Evolutionary conservation across 2,329 filamentous ascomycete genomes (phyloP).

Genomic region (Biscogniauxia mediterranea): DNA sequence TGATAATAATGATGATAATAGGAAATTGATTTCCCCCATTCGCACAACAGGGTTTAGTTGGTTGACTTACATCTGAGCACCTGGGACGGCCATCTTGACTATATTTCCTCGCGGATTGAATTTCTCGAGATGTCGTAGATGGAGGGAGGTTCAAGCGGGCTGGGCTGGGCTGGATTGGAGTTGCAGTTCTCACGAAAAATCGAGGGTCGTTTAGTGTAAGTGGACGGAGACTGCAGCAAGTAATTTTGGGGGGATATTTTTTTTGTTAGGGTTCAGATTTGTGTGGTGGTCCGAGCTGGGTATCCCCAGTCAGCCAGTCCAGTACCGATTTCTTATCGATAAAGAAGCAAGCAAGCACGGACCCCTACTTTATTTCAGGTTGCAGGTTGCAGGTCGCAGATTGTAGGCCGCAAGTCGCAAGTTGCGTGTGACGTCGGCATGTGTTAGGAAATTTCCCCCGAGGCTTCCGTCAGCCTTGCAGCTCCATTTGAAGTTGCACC

Average conservation of each 20-base stretch:
- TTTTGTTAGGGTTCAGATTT: slow-evolving; percentile 32
- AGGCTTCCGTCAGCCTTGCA: neutral
- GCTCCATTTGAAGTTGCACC: neutral
- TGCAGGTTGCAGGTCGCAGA: too few relatives aligned
- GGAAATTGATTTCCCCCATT: too few relatives aligned
- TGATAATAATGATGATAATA: too few relatives aligned
- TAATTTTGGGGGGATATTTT: slow-evolving; percentile 25
- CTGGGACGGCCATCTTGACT: slow-evolving; percentile 59
- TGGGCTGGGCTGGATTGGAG: slow-evolving; percentile 14
- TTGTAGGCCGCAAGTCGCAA: too few relatives aligned
- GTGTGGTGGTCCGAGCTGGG: slow-evolving; percentile 21
- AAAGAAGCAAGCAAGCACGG: neutral
- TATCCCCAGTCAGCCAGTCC: too few relatives aligned
- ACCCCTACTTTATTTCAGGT: neutral
- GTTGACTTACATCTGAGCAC: slow-evolving; percentile 58
- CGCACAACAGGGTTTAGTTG: too few relatives aligned
- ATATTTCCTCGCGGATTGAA: slow-evolving; percentile 32
- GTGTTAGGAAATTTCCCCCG: neutral
- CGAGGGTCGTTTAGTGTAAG: slow-evolving; percentile 14
- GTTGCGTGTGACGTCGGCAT: neutral
- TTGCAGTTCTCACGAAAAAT: slow-evolving; percentile 20
- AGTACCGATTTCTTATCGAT: neutral
- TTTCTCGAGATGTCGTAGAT: slow-evolving; percentile 36
- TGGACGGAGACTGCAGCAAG: slow-evolving; percentile 24
- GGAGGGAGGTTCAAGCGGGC: slow-evolving; percentile 21